These are phyloP conservation scores for Fusarium illudens DNA, from an alignment of 2,329 filamentous ascomycete species.

Conservation along the genomic window DNA sequence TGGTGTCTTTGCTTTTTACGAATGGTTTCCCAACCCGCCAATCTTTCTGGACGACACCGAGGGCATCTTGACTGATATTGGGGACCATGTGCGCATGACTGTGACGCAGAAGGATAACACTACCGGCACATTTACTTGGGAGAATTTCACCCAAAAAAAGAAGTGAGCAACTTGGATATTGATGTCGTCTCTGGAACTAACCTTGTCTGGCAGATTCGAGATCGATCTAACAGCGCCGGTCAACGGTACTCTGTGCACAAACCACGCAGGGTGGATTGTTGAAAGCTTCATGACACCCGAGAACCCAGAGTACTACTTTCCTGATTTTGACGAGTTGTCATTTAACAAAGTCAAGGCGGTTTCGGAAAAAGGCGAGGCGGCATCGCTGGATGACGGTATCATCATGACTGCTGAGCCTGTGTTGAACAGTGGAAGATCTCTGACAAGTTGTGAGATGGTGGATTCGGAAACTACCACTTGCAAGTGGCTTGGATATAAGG, in stretches of 20 bases:
- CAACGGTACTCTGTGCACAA: slow-evolving; percentile 10
- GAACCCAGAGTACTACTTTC: neutral
- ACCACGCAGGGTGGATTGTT: slow-evolving; percentile 13
- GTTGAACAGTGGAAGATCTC: neutral
- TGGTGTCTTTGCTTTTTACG: slow-evolving; percentile 16
- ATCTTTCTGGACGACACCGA: slow-evolving; percentile 4
- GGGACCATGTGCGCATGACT: slow-evolving; percentile 15
- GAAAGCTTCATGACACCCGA: slow-evolving; percentile 14
- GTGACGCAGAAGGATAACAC: slow-evolving; percentile 10
- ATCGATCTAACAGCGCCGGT: neutral
- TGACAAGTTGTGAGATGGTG: neutral
- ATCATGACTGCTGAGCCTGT: neutral
- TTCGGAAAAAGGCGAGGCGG: neutral
- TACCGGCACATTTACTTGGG: slow-evolving; percentile 8
- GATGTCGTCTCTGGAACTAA: neutral
- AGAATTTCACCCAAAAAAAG: slow-evolving; percentile 4
- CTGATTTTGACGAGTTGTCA: slow-evolving; percentile 1
- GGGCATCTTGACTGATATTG: slow-evolving; percentile 3
- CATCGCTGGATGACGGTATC: neutral
- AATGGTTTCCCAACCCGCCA: slow-evolving; percentile 8
- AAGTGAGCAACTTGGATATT: neutral
- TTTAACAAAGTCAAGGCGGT: slow-evolving; percentile 13
- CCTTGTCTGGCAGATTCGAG: neutral
- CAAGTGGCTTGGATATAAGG: slow-evolving; percentile 12
- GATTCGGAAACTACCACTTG: slow-evolving; percentile 3